A percentile compares a stretch with the other conserved stretches of the same genome.
Conservation (phyloP, 306 rosid species). For the Albizia julibrissin region DNA sequence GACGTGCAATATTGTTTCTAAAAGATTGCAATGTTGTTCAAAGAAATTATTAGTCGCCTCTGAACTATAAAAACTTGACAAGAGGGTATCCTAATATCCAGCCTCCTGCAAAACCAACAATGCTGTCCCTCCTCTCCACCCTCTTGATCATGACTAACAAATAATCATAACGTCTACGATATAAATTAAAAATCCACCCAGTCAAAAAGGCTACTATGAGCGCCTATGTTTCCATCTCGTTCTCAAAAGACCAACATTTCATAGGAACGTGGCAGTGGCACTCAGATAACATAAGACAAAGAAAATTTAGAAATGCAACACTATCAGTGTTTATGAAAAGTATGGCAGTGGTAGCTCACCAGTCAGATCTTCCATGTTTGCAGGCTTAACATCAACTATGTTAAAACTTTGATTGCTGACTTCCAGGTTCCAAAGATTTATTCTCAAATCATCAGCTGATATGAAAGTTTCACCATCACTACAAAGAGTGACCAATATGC, state of each 20-base stretch:
- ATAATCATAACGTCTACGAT: background rate
- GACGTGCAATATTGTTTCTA: background rate
- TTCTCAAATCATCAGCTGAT: constrained; percentile 97
- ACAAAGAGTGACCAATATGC: constrained; percentile 38
- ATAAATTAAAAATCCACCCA: background rate
- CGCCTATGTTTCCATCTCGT: background rate
- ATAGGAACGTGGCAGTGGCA: background rate
- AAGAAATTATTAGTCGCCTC: background rate
- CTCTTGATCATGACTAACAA: background rate
- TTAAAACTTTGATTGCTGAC: constrained; percentile 98
- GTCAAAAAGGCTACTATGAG: background rate
- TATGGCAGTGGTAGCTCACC: constrained; percentile 45
- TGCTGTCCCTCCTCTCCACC: background rate
- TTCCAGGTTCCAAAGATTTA: constrained; percentile 99
- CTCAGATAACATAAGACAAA: background rate
- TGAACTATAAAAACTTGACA: background rate
- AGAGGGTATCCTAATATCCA: background rate
- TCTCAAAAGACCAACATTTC: background rate
- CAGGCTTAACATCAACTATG: constrained; percentile 95
- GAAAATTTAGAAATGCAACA: background rate
- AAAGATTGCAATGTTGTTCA: background rate
- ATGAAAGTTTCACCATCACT: constrained; percentile 99
- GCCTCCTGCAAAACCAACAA: background rate
- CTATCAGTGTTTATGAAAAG: background rate
- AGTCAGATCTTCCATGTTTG: constrained; percentile 99